Evolutionary conservation across 192 early-diverging fungal species (phyloP).

Genomic region (Podila verticillata): DNA sequence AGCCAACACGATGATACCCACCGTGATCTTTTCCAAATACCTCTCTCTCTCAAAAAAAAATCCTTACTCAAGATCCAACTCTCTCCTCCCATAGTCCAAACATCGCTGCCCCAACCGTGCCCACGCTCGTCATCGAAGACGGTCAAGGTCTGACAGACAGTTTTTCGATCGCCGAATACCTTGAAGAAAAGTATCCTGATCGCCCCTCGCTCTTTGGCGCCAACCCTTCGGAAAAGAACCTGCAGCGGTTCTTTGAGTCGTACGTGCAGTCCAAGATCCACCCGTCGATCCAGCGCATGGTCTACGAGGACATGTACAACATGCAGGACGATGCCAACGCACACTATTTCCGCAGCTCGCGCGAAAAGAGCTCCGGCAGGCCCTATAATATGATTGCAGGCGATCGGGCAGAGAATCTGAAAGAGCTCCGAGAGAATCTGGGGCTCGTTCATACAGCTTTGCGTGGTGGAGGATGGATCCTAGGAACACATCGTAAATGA

Average conservation of each 20-base stretch:
- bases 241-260: slow-evolving; percentile 55
- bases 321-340: slow-evolving; percentile 28
- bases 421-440: slow-evolving; percentile 32
- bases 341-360: slow-evolving; percentile 47
- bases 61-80: neutral
- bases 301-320: slow-evolving; percentile 34
- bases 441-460: slow-evolving; percentile 30
- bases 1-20: neutral
- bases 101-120: slow-evolving; percentile 49
- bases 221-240: slow-evolving; percentile 30
- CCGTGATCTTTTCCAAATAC: neutral
- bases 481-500: slow-evolving; percentile 52
- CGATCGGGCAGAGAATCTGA: slow-evolving; percentile 19
- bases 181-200: slow-evolving; percentile 66
- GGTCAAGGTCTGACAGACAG: slow-evolving; percentile 57
- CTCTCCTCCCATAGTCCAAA: neutral
- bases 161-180: slow-evolving; percentile 64
- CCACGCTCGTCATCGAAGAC: slow-evolving; percentile 43
- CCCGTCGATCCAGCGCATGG: slow-evolving; percentile 34
- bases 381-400: slow-evolving; percentile 45
- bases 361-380: slow-evolving; percentile 48
- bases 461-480: slow-evolving; percentile 28
- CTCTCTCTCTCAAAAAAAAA: neutral
- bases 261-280: slow-evolving; percentile 44
- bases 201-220: slow-evolving; percentile 54